phyloP scores from a whole-genome alignment of 2,329 filamentous ascomycete genomes.

The Penicillium palitans region DNA sequence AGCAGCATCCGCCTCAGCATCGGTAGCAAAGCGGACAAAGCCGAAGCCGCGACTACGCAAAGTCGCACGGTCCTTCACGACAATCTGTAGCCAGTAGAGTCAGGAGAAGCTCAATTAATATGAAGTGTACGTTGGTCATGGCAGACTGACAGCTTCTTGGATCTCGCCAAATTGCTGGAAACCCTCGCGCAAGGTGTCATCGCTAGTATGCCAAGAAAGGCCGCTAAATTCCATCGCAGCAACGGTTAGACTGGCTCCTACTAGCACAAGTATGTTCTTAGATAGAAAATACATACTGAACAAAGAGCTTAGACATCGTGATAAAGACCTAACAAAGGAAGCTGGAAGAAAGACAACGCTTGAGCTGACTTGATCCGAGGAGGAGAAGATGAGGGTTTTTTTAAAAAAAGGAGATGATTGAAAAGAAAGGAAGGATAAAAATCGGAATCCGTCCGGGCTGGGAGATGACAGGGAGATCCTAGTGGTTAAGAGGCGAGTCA shows the following conservation, averaged over 20 bases:
- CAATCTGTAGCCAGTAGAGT: constrained; percentile 62
- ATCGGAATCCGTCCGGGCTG: constrained; percentile 8
- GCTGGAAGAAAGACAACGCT: neutral
- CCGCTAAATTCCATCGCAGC: constrained; percentile 58
- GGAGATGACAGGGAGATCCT: constrained; percentile 22
- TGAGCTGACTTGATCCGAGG: constrained; percentile 4
- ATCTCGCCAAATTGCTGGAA: constrained; percentile 90
- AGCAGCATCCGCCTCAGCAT: constrained; percentile 45
- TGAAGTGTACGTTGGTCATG: neutral
- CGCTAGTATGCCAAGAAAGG: constrained; percentile 98
- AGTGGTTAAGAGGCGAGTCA: constrained; percentile 29
- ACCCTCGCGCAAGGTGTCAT: constrained; percentile 79
- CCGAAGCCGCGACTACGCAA: constrained; percentile 96
- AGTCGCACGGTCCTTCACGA: constrained; percentile 97
- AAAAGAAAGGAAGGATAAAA: constrained; percentile 7
- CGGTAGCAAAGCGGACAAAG: constrained; percentile 78
- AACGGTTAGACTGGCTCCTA: neutral
- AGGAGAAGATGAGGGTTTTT: neutral
- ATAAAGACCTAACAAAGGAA: constrained; percentile 1
- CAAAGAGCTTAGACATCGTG: constrained; percentile 87
- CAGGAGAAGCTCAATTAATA: constrained; percentile 9
- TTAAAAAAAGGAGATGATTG: neutral
- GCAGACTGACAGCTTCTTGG: constrained; percentile 84
- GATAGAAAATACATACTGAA: constrained; percentile 66
- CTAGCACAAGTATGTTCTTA: neutral